phyloP scores from a whole-genome alignment of 257 asterid genomes.

The Coffea eugenioides region DNA sequence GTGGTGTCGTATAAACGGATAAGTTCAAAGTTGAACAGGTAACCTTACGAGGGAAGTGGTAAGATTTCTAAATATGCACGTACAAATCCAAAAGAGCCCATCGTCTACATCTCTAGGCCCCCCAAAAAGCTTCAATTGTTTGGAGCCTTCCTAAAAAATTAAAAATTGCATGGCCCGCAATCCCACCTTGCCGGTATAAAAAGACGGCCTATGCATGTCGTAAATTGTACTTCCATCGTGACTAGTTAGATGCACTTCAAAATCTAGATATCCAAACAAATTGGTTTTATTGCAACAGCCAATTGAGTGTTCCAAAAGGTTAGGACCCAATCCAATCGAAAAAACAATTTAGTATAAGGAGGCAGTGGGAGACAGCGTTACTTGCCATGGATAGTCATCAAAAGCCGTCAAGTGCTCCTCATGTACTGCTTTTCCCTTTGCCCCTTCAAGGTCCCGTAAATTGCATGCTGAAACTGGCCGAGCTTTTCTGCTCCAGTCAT shows the following conservation, averaged over 20 bases:
- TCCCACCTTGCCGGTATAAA: constrained; percentile 1
- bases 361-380: background rate
- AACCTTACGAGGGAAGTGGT: too few relatives aligned
- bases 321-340: background rate
- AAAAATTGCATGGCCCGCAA: constrained; percentile 7
- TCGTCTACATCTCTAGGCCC: background rate
- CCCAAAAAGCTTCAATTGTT: background rate
- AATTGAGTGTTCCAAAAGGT: background rate
- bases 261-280: background rate
- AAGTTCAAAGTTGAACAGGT: too few relatives aligned
- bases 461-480: constrained; percentile 65
- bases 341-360: background rate
- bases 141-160: background rate
- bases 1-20: too few relatives aligned
- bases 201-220: background rate
- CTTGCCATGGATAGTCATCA: constrained; percentile 7
- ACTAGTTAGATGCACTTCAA: background rate
- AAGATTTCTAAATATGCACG: too few relatives aligned
- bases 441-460: constrained; percentile 63
- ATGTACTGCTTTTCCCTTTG: constrained; percentile 58
- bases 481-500: constrained; percentile 50
- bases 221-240: background rate
- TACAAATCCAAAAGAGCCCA: too few relatives aligned
- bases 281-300: background rate
- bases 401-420: constrained; percentile 29